Evolutionary conservation across 2,329 filamentous ascomycete genomes (phyloP), one percentile per base, ranked within the genome.

Genomic region (Leptodontidium sp.): DNA sequence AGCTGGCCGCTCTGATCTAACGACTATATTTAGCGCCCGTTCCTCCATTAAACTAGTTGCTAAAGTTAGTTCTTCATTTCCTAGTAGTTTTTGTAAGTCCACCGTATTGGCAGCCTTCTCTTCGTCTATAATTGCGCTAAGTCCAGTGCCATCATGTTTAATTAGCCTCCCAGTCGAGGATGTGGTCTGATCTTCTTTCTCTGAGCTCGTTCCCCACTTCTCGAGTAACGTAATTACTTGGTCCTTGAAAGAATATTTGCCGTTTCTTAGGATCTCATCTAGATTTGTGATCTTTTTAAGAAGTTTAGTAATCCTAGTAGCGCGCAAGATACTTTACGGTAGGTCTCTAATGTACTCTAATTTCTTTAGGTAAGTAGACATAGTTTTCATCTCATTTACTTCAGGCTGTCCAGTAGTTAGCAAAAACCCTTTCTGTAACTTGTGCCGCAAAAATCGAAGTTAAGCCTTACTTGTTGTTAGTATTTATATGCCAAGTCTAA

Each of bases 271-370:
- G 53, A 66, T 61, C 15, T 58, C 7, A 49, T 58, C 21, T 11
- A 66, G 64, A n/a, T 61, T 61, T n/a, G 3, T 66, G 45, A 66
- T 66, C 17, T 35, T 61, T 50, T 50, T 66, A n/a, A 66, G 53
- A 49, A 66, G 40, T 38, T 58, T 66, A 14, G 7, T 14, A 35
- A 58, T 49, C 11, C 53, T 66, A 6, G 40, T 66, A 52, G 11
- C 26, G 17, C 32, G 14, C 21, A 66, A 11, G 40, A 47, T 2
- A 35, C 26, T 66, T 40, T 12, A 5, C 40, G 38, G 32, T 38
- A 21, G 53, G 40, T 58, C 32, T 50, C 15, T 26, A 2, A 66
- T 66, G n/a, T n/a, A n/a, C n/a, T n/a, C n/a, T n/a, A n/a, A n/a
- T n/a, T n/a, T n/a, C n/a, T n/a, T n/a, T n/a, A 66, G 35, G 45